Evolutionary conservation across 768 basidiomycete species (phyloP).

Genomic region (Lentinus brumalis): DNA sequence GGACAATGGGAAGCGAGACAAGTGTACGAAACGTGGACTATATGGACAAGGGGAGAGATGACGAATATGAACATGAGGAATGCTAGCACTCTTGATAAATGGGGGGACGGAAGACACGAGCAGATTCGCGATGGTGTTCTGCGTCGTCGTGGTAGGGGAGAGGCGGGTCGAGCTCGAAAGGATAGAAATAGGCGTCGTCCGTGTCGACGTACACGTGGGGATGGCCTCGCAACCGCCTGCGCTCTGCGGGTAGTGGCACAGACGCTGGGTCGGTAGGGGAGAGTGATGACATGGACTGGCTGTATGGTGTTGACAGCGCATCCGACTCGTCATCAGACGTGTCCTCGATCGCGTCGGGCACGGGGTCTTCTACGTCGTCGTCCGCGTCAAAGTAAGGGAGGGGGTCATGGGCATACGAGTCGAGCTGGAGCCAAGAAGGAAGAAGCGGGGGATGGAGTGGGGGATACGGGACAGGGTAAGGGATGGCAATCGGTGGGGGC

Average conservation of each 20-base stretch:
- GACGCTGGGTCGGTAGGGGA: constrained; percentile 53
- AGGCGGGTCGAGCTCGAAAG: constrained; percentile 72
- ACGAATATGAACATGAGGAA: constrained; percentile 13
- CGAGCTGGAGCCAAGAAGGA: constrained; percentile 52
- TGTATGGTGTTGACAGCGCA: constrained; percentile 61
- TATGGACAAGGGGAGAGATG: constrained; percentile 17
- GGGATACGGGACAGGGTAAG: constrained; percentile 70
- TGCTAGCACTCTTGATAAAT: constrained; percentile 66
- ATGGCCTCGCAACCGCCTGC: constrained; percentile 46
- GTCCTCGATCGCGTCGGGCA: constrained; percentile 84
- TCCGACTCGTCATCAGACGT: constrained; percentile 87
- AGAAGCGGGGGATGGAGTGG: constrained; percentile 59
- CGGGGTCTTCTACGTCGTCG: constrained; percentile 70
- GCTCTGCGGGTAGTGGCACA: constrained; percentile 51
- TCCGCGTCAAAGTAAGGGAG: constrained; percentile 65
- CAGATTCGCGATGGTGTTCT: constrained; percentile 38
- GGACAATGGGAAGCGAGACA: constrained; percentile 1
- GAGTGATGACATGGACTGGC: constrained; percentile 58
- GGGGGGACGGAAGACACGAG: constrained; percentile 35
- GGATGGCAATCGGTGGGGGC: constrained; percentile 47
- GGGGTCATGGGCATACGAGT: constrained; percentile 47
- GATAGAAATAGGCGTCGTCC: constrained; percentile 61
- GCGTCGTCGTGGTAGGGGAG: constrained; percentile 67
- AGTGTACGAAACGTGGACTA: background rate
- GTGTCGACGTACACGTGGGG: constrained; percentile 64